phyloP scores from a whole-genome alignment of 1,139 yeast species.

The Suhomyces wounanorum region DNA sequence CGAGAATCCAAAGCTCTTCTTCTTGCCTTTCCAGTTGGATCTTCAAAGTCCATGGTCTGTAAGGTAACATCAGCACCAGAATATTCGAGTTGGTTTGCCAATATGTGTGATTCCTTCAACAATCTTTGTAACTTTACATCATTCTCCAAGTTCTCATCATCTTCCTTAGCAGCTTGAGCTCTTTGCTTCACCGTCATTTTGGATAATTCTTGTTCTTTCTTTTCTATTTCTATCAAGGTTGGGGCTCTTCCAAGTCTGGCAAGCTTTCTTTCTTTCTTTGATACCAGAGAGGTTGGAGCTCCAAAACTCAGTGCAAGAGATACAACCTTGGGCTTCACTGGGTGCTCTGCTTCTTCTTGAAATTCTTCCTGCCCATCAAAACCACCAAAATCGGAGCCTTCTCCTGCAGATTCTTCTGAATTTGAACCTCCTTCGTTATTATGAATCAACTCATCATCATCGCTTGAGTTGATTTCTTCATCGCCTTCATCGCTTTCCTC shows the following conservation, averaged over 20 bases:
- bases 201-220: conserved; percentile 23
- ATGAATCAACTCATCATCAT: conserved; percentile 8
- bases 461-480: conserved; percentile 1
- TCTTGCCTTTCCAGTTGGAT: conserved; percentile 80
- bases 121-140: conserved; percentile 84
- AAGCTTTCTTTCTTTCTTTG: conserved; percentile 35
- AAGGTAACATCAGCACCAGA: conserved; percentile 82
- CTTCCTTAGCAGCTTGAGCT: conserved; percentile 35
- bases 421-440: conserved; percentile 3
- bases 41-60: conserved; percentile 64
- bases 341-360: not conserved
- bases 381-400: conserved; percentile 2
- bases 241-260: conserved; percentile 47
- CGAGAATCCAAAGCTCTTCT: conserved; percentile 72
- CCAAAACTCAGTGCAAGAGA: conserved; percentile 22
- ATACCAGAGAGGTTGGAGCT: conserved; percentile 21
- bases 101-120: conserved; percentile 80
- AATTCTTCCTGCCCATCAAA: conserved; percentile 14
- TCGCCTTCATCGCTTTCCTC: conserved; percentile 23
- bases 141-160: conserved; percentile 62
- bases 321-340: conserved; percentile 34
- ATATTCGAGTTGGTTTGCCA: conserved; percentile 55
- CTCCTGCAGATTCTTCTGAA: not conserved
- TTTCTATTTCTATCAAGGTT: conserved; percentile 37
- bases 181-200: conserved; percentile 34